Conservation (phyloP, 2,329 filamentous ascomycete species). For the Aspergillus sp. region DNA sequence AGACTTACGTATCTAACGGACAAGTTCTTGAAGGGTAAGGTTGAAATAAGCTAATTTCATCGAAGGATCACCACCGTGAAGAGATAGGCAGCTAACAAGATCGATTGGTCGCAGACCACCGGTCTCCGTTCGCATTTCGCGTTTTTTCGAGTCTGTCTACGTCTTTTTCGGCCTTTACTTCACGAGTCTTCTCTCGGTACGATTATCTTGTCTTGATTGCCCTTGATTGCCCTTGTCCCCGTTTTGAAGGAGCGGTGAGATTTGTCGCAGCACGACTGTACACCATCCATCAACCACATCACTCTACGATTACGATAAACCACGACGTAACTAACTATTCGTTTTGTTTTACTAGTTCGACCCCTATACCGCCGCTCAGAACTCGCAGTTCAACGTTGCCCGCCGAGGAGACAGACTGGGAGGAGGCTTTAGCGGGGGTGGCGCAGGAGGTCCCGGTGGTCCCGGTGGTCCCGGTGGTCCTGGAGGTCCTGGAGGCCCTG, state of each 20-base stretch:
- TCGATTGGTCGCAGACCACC: slow-evolving; percentile 32
- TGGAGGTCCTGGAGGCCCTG: slow-evolving; percentile 12
- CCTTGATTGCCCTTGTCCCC: neutral
- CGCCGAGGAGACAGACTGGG: slow-evolving; percentile 22
- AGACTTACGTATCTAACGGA: slow-evolving; percentile 36
- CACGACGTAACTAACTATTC: slow-evolving; percentile 8
- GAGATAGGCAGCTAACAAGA: slow-evolving; percentile 1
- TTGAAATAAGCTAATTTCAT: neutral
- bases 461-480: slow-evolving; percentile 17
- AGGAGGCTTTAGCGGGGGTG: slow-evolving; percentile 18
- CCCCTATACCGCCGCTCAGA: slow-evolving; percentile 39
- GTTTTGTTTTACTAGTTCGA: slow-evolving; percentile 33
- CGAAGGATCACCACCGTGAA: neutral
- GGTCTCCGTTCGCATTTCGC: slow-evolving; percentile 35
- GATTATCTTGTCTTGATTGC: slow-evolving; percentile 6
- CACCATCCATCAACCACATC: too few species aligned
- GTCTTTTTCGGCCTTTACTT: slow-evolving; percentile 45
- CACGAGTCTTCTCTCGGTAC: slow-evolving; percentile 43
- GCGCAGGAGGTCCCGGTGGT: slow-evolving; percentile 16
- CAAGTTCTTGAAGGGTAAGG: slow-evolving; percentile 31
- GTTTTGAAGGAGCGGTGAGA: neutral
- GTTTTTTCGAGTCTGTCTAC: slow-evolving; percentile 38
- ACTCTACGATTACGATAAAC: neutral
- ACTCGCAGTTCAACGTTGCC: slow-evolving; percentile 40
- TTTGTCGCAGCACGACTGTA: neutral